Evolutionary conservation across 768 basidiomycete genomes (phyloP).

Genomic region (Coprinopsis strossmayeri): DNA sequence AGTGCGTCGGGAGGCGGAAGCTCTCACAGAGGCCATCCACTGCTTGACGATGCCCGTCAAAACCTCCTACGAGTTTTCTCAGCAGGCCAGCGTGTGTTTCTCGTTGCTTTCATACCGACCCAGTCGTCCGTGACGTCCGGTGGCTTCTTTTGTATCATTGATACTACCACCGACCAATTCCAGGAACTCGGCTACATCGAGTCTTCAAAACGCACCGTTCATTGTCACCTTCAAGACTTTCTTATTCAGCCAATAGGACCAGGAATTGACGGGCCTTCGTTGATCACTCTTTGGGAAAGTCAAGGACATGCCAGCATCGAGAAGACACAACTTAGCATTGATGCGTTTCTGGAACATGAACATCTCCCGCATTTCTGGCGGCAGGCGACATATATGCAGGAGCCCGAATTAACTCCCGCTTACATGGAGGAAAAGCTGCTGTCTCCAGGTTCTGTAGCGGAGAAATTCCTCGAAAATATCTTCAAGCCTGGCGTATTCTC

Average conservation of each 20-base stretch:
- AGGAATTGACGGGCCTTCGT: slow-evolving; percentile 19
- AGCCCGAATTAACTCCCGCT: slow-evolving; percentile 75
- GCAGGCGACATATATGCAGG: slow-evolving; percentile 53
- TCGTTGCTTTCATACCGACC: slow-evolving; percentile 70
- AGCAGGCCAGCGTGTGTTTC: slow-evolving; percentile 43
- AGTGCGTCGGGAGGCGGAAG: slow-evolving; percentile 14
- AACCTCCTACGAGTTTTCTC: slow-evolving; percentile 63
- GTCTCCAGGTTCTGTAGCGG: slow-evolving; percentile 62
- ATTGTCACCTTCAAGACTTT: slow-evolving; percentile 78
- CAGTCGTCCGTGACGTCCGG: slow-evolving; percentile 57
- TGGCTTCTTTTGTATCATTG: slow-evolving; percentile 72
- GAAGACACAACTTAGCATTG: slow-evolving; percentile 40
- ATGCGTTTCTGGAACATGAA: slow-evolving; percentile 24
- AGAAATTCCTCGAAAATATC: slow-evolving; percentile 76
- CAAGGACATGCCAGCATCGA: slow-evolving; percentile 73
- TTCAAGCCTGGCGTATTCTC: slow-evolving; percentile 90
- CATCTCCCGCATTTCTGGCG: slow-evolving; percentile 40
- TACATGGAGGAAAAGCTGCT: slow-evolving; percentile 82
- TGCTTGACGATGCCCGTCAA: slow-evolving; percentile 56
- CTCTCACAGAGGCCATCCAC: slow-evolving; percentile 25
- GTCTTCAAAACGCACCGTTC: slow-evolving; percentile 51
- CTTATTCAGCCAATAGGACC: slow-evolving; percentile 32
- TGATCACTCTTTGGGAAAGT: slow-evolving; percentile 77
- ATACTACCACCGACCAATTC: slow-evolving; percentile 50
- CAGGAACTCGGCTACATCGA: slow-evolving; percentile 52